These are phyloP conservation scores for Aspergillus heteromorphus DNA, from an alignment of 495 filamentous ascomycete genomes.

Conservation along the genomic window DNA sequence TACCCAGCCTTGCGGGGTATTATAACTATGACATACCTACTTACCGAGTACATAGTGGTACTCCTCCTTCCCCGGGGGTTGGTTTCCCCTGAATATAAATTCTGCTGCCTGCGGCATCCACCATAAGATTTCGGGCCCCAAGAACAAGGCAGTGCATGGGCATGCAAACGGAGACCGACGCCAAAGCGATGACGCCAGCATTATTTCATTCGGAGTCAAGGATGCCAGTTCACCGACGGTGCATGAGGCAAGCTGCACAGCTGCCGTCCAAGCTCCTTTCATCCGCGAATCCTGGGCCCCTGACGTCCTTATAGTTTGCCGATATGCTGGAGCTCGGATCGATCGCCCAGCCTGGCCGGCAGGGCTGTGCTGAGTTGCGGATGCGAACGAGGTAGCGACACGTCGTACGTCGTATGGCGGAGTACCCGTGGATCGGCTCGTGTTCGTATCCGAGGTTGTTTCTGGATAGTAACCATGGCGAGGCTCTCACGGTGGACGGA, in stretches of 20 bases:
- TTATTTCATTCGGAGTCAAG: not conserved
- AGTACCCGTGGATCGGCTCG: not conserved
- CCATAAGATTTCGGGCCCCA: not conserved
- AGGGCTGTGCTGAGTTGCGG: too few species aligned
- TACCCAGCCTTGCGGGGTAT: not conserved
- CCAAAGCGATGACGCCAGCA: not conserved
- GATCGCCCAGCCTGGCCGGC: not conserved
- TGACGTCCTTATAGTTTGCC: not conserved
- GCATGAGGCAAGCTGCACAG: not conserved
- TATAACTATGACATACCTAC: not conserved
- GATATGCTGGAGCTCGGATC: not conserved
- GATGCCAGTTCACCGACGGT: not conserved
- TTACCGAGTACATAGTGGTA: not conserved
- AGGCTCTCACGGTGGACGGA: too few species aligned
- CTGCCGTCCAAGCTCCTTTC: not conserved
- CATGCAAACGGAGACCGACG: not conserved
- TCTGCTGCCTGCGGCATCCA: not conserved
- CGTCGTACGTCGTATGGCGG: too few species aligned
- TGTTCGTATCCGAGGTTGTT: not conserved
- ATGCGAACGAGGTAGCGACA: too few species aligned
- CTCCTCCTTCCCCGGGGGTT: too few species aligned
- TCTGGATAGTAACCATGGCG: not conserved
- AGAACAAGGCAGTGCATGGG: not conserved
- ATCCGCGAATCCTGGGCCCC: not conserved
- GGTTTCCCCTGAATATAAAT: not conserved